Evolutionary conservation across 1,284 basidiomycete genomes (phyloP).

Genomic region (Apiotrichum veenhuisii): DNA sequence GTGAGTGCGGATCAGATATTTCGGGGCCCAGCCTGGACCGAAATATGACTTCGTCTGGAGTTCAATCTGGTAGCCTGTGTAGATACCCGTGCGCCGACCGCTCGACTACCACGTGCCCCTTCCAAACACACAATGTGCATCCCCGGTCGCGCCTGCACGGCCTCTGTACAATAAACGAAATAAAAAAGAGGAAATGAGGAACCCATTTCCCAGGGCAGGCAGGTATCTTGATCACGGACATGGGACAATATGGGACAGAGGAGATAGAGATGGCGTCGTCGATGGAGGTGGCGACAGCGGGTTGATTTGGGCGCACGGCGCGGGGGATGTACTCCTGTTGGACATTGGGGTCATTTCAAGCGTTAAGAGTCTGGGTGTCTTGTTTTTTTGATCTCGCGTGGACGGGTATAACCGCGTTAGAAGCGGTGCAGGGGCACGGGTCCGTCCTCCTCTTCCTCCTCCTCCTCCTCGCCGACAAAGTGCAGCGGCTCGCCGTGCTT

Average conservation of each 20-base stretch:
- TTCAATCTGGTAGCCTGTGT: too few species aligned
- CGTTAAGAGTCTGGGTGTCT: background rate
- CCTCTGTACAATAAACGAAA: conserved; percentile 4
- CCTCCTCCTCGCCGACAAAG: conserved; percentile 24
- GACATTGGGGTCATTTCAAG: background rate
- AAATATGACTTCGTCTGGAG: too few species aligned
- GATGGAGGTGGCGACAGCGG: too few species aligned
- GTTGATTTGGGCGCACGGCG: too few species aligned
- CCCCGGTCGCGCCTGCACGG: conserved; percentile 4
- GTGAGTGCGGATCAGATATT: too few species aligned
- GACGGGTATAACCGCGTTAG: background rate
- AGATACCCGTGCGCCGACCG: too few species aligned
- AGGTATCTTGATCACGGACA: background rate
- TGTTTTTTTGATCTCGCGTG: background rate
- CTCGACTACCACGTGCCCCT: too few species aligned
- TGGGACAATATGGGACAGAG: background rate
- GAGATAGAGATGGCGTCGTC: background rate
- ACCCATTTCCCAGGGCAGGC: background rate
- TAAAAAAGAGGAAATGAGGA: background rate
- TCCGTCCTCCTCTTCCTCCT: background rate
- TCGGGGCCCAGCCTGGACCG: too few species aligned
- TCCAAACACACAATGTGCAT: conserved; percentile 1
- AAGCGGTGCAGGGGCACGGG: background rate
- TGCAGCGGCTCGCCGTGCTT: conserved; percentile 81
- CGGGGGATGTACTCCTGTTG: too few species aligned